phyloP scores from a whole-genome alignment of 495 filamentous ascomycete species.

The Astrothelium macrocarpum region DNA sequence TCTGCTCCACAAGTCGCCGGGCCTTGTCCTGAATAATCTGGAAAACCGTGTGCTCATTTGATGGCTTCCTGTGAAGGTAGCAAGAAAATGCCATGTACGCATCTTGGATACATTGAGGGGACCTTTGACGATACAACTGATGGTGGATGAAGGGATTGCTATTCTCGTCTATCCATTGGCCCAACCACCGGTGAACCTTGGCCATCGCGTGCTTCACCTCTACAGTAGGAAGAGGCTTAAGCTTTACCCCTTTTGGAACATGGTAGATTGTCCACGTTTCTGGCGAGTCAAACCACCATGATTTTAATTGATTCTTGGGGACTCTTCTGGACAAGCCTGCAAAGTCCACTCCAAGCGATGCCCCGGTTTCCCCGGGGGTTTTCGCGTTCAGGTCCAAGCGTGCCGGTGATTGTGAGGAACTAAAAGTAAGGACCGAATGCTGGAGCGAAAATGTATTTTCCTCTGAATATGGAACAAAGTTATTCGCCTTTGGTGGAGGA shows the following conservation, averaged over 20 bases:
- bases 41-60: constrained; percentile 16
- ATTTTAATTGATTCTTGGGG: neutral
- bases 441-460: neutral
- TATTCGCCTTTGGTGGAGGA: constrained; percentile 11
- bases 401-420: neutral
- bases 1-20: constrained; percentile 13
- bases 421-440: neutral
- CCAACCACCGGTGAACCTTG: constrained; percentile 6
- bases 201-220: constrained; percentile 6
- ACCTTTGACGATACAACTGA: constrained; percentile 12
- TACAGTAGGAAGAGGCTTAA: constrained; percentile 13
- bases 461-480: constrained; percentile 12
- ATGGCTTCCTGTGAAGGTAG: constrained; percentile 16
- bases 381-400: constrained; percentile 11
- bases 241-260: neutral
- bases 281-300: constrained; percentile 17
- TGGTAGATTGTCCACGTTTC: constrained; percentile 17
- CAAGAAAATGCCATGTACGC: constrained; percentile 18
- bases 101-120: constrained; percentile 17
- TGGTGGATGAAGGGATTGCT: constrained; percentile 20
- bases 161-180: constrained; percentile 14
- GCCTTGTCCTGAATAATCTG: constrained; percentile 18
- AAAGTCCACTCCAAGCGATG: neutral
- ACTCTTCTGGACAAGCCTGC: neutral
- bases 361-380: neutral